phyloP scores from a whole-genome alignment of 495 filamentous ascomycete species.

The Podospora pseudocomata region DNA sequence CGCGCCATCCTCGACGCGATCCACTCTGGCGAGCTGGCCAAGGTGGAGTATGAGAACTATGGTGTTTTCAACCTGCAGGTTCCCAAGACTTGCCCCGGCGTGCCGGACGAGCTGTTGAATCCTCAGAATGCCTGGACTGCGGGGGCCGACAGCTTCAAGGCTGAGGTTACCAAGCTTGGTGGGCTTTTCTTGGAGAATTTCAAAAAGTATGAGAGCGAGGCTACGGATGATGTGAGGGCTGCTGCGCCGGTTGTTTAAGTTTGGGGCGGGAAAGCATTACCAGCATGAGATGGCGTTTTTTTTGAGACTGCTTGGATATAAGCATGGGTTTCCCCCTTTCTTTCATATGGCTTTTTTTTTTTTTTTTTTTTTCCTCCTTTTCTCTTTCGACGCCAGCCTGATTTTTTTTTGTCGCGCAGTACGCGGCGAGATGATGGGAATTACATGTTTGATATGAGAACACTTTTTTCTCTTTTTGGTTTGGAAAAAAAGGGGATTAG shows the following conservation, averaged over 20 bases:
- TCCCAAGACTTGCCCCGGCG: constrained; percentile 78
- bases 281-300: background rate
- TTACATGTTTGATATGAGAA: background rate
- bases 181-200: constrained; percentile 92
- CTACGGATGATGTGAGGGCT: constrained; percentile 44
- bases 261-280: background rate
- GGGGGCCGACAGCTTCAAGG: constrained; percentile 67
- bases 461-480: background rate
- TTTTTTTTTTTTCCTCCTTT: no score
- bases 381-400: background rate
- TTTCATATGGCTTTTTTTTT: background rate
- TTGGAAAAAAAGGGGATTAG: background rate
- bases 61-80: constrained; percentile 95
- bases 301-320: background rate
- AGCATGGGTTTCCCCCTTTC: background rate
- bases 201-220: constrained; percentile 42
- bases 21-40: constrained; percentile 91
- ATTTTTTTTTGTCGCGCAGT: background rate
- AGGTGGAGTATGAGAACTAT: constrained; percentile 89
- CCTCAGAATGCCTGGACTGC: constrained; percentile 88
- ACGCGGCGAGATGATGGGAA: background rate
- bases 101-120: constrained; percentile 90
- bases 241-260: constrained; percentile 56
- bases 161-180: constrained; percentile 86
- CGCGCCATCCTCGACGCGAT: constrained; percentile 97